Evolutionary conservation across 192 early-diverging fungal species (phyloP).

Genomic region (Lobosporangium transversale): DNA sequence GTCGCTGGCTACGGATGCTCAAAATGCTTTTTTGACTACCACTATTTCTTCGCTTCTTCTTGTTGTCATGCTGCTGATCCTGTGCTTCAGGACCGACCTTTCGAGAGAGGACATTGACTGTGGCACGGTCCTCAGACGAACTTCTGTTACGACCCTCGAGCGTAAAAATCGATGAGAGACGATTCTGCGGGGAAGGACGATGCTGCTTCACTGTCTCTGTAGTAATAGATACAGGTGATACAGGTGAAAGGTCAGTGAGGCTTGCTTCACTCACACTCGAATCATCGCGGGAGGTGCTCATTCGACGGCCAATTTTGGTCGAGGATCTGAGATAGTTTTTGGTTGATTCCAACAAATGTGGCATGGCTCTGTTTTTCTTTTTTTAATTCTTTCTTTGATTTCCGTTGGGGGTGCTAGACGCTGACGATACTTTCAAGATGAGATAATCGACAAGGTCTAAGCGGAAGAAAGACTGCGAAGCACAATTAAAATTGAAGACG

Average conservation of each 20-base stretch:
- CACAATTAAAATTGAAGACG: too few species aligned
- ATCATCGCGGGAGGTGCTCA: constrained; percentile 34
- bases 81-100: constrained; percentile 8
- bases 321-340: constrained; percentile 35
- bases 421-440: background rate
- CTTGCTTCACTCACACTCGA: constrained; percentile 43
- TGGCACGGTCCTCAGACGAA: constrained; percentile 25
- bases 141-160: constrained; percentile 23
- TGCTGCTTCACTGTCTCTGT: constrained; percentile 13
- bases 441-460: constrained; percentile 4
- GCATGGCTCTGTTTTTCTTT: constrained; percentile 5
- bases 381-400: too few species aligned
- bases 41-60: constrained; percentile 19
- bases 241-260: constrained; percentile 9
- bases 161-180: constrained; percentile 36
- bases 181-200: constrained; percentile 21
- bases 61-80: constrained; percentile 8
- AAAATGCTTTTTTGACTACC: constrained; percentile 12
- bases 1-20: too few species aligned
- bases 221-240: background rate
- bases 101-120: background rate
- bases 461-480: background rate
- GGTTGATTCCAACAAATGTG: constrained; percentile 41
- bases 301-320: constrained; percentile 33
- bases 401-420: background rate